Evolutionary conservation across 106 monocot species (phyloP).

Genomic region (Dendrobium officinale): DNA sequence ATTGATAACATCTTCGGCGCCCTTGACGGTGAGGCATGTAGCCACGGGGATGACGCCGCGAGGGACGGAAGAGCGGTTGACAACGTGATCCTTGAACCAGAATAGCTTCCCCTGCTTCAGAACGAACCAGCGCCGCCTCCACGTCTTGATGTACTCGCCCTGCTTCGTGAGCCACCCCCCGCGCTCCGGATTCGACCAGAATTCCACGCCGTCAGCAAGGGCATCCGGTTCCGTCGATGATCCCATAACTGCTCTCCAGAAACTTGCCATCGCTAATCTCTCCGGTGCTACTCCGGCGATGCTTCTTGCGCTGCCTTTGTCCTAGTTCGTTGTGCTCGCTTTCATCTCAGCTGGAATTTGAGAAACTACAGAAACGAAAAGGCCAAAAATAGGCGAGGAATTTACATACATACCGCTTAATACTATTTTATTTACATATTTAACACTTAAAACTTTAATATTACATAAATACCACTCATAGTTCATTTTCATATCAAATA

Average conservation of each 20-base stretch:
- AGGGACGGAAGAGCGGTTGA: slow-evolving; percentile 44
- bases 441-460: too few relatives aligned
- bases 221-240: slow-evolving; percentile 5
- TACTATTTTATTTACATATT: too few relatives aligned
- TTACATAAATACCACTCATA: too few relatives aligned
- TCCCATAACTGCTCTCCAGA: slow-evolving; percentile 30
- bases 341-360: background rate
- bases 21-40: slow-evolving; percentile 53
- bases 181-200: slow-evolving; percentile 51
- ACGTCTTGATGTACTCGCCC: slow-evolving; percentile 67
- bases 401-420: too few relatives aligned
- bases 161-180: slow-evolving; percentile 56
- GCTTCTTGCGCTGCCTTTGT: background rate
- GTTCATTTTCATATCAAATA: too few relatives aligned
- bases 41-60: slow-evolving; percentile 55
- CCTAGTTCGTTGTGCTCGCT: background rate
- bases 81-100: slow-evolving; percentile 50
- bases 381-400: too few relatives aligned
- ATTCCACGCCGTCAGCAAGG: slow-evolving; percentile 34
- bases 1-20: slow-evolving; percentile 60
- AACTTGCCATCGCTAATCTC: slow-evolving; percentile 11
- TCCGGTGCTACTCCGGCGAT: background rate
- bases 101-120: slow-evolving; percentile 65
- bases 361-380: background rate
- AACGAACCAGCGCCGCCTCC: slow-evolving; percentile 64